Base-by-base conservation (phyloP, 2,329 filamentous ascomycete species). In the Grosmannia clavigera region DNA sequence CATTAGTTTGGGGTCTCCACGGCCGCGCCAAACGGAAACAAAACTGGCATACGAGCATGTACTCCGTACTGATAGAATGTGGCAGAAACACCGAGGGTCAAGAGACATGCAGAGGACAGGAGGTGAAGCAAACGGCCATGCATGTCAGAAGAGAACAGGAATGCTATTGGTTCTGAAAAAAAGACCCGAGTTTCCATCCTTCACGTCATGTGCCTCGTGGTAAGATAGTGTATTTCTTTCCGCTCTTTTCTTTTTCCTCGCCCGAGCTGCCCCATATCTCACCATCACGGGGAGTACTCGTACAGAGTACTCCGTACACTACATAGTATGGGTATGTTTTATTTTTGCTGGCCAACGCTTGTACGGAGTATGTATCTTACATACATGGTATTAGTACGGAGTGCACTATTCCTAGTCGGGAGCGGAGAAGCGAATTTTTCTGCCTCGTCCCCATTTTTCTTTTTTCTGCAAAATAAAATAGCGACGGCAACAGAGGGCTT, bases 381-480 rank as follows among this genome's bases (percentile, higher is more conserved):
- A 38, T 12, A 9, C 16, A 31, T 38, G 38, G 16, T 25, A 38
- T 31, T 35, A 35, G 33, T 9, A 35, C 10, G 33, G 33, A 35
- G 33, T 35, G 33, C 22, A 51, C 61, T 57, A 62, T 61, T 59
- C 60, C 61, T 12, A 61, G 61, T 58, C 53, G 55, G 62, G 63
- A 53, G 60, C 62, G 60, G 58, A 48, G 56, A 64, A 57, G 55
- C 55, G 55, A 57, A 33, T 57, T 56, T 29, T 35, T n/a, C 31
- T 25, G 33, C 33, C 33, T 35, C 33, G 33, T 12, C 48, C 48
- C 48, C 48, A 9, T 19, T 52, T 12, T 10, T 14, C 5, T 19
- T 29, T 12, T 6, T 27, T 3, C 14, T 61, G 62, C 62, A 58
- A 65, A 59, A 61, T 58, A 2, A 50, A 35, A 11, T 3, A 29